phyloP scores from a whole-genome alignment of 2,329 filamentous ascomycete genomes.

The Alternaria postmessia region DNA sequence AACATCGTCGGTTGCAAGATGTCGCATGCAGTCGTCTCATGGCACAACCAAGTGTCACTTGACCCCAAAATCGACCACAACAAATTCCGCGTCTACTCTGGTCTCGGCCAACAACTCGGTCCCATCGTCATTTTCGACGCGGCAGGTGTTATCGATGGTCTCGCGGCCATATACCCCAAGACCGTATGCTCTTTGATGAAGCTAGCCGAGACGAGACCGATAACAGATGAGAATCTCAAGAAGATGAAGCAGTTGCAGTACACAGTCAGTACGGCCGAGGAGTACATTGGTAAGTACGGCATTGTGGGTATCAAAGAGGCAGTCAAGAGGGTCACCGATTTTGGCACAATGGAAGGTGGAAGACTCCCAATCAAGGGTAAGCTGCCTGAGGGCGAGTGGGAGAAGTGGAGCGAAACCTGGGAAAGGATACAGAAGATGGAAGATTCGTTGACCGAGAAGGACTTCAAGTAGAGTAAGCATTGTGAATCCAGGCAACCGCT shows the following conservation, averaged over 20 bases:
- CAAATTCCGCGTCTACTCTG: conserved; percentile 69
- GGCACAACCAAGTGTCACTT: conserved; percentile 67
- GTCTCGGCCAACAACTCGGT: conserved; percentile 71
- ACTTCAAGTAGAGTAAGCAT: conserved; percentile 24
- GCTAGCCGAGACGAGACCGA: conserved; percentile 53
- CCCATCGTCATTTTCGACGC: conserved; percentile 69
- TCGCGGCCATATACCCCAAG: conserved; percentile 71
- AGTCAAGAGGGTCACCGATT: conserved; percentile 64
- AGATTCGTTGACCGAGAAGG: conserved; percentile 38
- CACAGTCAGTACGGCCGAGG: conserved; percentile 68
- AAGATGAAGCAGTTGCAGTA: conserved; percentile 67
- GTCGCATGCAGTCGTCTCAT: conserved; percentile 72
- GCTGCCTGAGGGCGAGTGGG: conserved; percentile 68
- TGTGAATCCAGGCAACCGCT: not conserved
- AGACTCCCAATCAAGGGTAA: conserved; percentile 67
- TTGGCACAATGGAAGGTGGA: conserved; percentile 67
- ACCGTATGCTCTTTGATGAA: conserved; percentile 67
- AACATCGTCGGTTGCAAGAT: conserved; percentile 76
- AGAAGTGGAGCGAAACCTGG: conserved; percentile 47
- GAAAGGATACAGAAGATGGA: conserved; percentile 45
- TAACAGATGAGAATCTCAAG: conserved; percentile 49
- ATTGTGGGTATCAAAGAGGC: conserved; percentile 73
- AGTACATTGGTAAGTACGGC: conserved; percentile 67
- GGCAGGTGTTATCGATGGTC: conserved; percentile 71
- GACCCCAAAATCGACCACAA: conserved; percentile 67